Evolutionary conservation across 2,329 filamentous ascomycete species (phyloP), one percentile per base, ranked within the genome.

Genomic region (Pseudopyrenochaeta lycopersici): DNA sequence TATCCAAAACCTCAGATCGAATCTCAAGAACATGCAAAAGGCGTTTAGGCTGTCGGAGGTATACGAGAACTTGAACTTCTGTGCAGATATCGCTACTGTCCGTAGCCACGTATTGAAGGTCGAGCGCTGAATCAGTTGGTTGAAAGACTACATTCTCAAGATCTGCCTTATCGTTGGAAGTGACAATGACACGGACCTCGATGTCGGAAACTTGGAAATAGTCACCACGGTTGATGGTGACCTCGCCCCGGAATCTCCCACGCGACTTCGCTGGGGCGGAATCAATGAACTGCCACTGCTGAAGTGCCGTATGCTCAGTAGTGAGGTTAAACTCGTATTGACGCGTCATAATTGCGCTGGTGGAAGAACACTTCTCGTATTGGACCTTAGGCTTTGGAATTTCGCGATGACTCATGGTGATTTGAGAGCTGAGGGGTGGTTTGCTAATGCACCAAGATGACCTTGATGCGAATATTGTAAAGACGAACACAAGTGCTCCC

Each of bases 1-100:
- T 56, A 38, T 57, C 48, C 27, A 62, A 38, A 20, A 51, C 18
- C 42, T 39, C 33, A 15, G 53, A 50, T 33, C 41, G 49, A 11
- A 62, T 50, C 2, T 62, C 48, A 32, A 62, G 54, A 39, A 29
- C 11, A 33, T 61, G 46, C 20, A 61, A 21, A 15, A 30, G 18
- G 33, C 33, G 44, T 33, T 38, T 38, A 23, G 45, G 30, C 45
- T 36, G 58, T 15, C 54, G 58, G 31, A 61, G 51, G 30, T 46
- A 39, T 18, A 61, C 32, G 3, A 50, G 30, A 38, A 61, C 46
- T 12, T 58, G 21, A 36, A 58, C 31, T 5, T 60, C 44, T 12
- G 50, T 58, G 40, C 48, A 60, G 11, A 29, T 41, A 2, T 41
- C 20, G 7, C 21, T 7, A 2, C 15, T 6, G 9, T 41, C 39